phyloP scores from a whole-genome alignment of 345 rosid genomes.

The Sonneratia caseolaris region DNA sequence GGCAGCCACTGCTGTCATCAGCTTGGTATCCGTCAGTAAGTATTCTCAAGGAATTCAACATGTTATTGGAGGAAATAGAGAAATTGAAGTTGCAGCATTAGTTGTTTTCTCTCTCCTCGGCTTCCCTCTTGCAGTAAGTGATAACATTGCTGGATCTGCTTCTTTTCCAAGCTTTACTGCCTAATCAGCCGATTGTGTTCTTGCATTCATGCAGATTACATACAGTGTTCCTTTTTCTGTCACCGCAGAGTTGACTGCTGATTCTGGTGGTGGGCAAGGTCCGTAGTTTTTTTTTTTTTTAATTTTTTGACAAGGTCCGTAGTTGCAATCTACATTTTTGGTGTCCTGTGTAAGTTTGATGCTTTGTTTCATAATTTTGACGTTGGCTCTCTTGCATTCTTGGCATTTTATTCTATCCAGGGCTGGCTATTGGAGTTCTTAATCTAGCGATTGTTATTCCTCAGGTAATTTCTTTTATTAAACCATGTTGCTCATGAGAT shows the following conservation, averaged over 20 bases:
- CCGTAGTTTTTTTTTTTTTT: no score
- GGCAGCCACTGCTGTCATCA: constrained; percentile 73
- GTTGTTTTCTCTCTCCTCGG: constrained; percentile 84
- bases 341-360: neutral
- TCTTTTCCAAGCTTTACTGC: constrained; percentile 1
- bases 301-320: constrained; percentile 52
- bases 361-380: neutral
- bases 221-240: constrained; percentile 91
- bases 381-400: neutral
- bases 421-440: constrained; percentile 91
- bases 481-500: neutral
- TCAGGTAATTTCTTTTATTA: constrained; percentile 36
- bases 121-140: constrained; percentile 90
- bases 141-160: neutral
- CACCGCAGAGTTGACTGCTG: constrained; percentile 90
- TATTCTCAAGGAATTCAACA: constrained; percentile 48
- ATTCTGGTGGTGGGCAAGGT: constrained; percentile 57
- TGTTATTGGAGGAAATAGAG: constrained; percentile 42
- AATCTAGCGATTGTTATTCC: constrained; percentile 93
- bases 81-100: constrained; percentile 61
- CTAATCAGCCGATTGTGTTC: constrained; percentile 5
- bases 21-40: constrained; percentile 49
- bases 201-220: constrained; percentile 51
- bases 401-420: constrained; percentile 27
- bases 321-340: constrained; percentile 3